Evolutionary conservation across 129 eudicot species (phyloP).

Genomic region (sunflower (Helianthus annuus)): DNA sequence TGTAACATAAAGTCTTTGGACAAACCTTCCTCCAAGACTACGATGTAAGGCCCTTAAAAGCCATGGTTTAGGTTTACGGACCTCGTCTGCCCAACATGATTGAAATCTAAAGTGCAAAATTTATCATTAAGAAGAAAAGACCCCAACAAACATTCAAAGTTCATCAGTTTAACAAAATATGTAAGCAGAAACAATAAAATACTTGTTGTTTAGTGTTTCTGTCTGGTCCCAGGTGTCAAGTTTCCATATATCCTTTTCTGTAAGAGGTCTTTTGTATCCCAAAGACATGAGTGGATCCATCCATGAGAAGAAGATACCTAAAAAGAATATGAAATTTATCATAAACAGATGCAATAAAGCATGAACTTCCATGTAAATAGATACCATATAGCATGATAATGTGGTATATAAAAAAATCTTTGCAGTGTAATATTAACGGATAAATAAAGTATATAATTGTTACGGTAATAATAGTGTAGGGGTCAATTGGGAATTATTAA

Average conservation of each 20-base stretch:
- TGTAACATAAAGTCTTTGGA: neutral
- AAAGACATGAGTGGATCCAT: conserved; percentile 78
- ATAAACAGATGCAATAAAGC: neutral
- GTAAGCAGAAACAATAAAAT: conserved; percentile 25
- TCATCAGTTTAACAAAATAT: neutral
- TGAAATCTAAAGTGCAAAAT: conserved; percentile 56
- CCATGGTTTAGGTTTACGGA: conserved; percentile 78
- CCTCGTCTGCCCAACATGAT: conserved; percentile 82
- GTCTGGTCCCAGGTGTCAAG: conserved; percentile 88
- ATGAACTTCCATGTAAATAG: neutral
- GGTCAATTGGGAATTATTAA: too few relatives aligned
- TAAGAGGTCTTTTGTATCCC: conserved; percentile 83
- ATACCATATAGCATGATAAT: conserved; percentile 6
- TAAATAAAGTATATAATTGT: conserved; percentile 9
- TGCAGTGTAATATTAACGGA: neutral
- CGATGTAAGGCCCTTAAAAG: conserved; percentile 82
- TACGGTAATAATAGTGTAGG: too few relatives aligned
- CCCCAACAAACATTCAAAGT: neutral
- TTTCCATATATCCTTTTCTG: conserved; percentile 94
- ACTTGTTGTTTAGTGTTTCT: conserved; percentile 71
- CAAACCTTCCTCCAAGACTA: conserved; percentile 93
- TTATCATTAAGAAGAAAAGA: neutral
- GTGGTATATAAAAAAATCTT: neutral
- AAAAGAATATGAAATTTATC: conserved; percentile 16
- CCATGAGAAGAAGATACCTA: conserved; percentile 78